Evolutionary conservation across 768 basidiomycete genomes (phyloP).

Genomic region (Rhodosporidiobolus sp.): DNA sequence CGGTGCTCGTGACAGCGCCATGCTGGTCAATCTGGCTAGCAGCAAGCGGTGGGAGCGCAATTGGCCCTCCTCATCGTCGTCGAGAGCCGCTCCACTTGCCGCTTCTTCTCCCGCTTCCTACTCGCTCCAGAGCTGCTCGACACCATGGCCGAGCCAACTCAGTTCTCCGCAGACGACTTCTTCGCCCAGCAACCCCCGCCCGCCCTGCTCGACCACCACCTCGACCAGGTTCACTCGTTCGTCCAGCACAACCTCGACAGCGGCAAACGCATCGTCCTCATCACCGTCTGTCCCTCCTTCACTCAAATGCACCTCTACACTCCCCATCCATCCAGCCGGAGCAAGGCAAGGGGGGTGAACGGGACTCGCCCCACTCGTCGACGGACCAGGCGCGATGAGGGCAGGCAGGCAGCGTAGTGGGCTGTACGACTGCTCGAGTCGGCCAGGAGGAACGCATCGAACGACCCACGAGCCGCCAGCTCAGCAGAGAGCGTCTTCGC

Average conservation of each 20-base stretch:
- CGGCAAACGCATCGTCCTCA: constrained; percentile 78
- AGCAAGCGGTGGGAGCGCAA: neutral
- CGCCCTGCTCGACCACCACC: constrained; percentile 64
- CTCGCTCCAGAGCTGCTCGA: too few relatives aligned
- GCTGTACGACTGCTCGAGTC: too few relatives aligned
- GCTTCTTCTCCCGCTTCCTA: neutral
- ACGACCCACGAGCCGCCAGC: too few relatives aligned
- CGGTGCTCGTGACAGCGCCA: neutral
- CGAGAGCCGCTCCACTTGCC: neutral
- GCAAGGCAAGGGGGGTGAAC: neutral
- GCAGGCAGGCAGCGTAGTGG: too few relatives aligned
- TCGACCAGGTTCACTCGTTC: constrained; percentile 65
- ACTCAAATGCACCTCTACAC: neutral
- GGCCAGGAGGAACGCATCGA: too few relatives aligned
- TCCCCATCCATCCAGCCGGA: neutral
- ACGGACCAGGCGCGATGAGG: too few relatives aligned
- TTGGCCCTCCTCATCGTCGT: too few relatives aligned
- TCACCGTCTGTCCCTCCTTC: constrained; percentile 65
- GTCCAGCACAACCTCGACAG: constrained; percentile 63
- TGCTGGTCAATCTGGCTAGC: neutral
- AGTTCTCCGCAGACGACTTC: constrained; percentile 60
- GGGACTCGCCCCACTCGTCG: neutral
- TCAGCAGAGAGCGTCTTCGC: too few relatives aligned
- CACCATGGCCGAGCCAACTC: neutral
- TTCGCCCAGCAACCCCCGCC: constrained; percentile 85